Evolutionary conservation across 73 alveolate genomes (phyloP).

Genomic region (Paramecium primaurelia): DNA sequence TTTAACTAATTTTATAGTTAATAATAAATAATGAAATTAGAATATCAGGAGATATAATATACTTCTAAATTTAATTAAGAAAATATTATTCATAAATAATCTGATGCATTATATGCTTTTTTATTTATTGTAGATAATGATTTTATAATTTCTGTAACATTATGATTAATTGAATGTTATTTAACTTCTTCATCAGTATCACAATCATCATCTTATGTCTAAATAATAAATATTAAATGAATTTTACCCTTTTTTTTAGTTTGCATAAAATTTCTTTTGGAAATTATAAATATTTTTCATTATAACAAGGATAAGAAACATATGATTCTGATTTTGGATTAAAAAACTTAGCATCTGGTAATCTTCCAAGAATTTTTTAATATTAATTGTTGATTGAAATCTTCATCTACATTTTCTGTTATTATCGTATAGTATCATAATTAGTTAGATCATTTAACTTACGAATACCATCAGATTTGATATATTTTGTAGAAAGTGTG

Average conservation of each 20-base stretch:
- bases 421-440: background rate
- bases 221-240: background rate
- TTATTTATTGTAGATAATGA: background rate
- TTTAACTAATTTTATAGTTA: background rate
- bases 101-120: background rate
- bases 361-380: background rate
- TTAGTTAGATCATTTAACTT: background rate
- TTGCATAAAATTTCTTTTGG: background rate
- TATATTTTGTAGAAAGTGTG: background rate
- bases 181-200: background rate
- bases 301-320: background rate
- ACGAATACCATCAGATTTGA: background rate
- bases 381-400: background rate
- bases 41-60: background rate
- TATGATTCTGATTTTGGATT: background rate
- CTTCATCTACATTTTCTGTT: background rate
- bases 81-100: background rate
- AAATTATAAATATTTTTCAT: background rate
- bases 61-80: background rate
- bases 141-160: background rate
- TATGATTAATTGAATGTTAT: background rate
- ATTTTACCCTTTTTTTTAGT: background rate
- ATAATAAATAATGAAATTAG: background rate
- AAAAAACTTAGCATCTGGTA: background rate
- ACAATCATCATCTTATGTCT: background rate